Evolutionary conservation across 2,329 filamentous ascomycete genomes (phyloP).

Genomic region (Penicillium janthinellum): DNA sequence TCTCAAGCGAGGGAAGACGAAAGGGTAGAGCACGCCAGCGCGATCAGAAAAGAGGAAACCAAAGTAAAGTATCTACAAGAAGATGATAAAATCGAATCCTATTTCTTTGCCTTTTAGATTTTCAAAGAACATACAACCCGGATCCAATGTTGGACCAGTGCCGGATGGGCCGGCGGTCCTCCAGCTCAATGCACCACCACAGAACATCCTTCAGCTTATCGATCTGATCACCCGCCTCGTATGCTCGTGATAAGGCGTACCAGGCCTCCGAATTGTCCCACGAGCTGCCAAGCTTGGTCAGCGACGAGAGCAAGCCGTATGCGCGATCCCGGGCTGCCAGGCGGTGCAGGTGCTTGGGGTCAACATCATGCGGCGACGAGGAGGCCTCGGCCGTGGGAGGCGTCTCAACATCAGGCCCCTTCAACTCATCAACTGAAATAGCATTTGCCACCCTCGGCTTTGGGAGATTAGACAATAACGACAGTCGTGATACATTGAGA

Average conservation of each 20-base stretch:
- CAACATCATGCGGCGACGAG: slow-evolving; percentile 41
- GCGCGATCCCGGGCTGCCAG: slow-evolving; percentile 90
- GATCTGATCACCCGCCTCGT: slow-evolving; percentile 81
- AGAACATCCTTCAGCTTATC: slow-evolving; percentile 90
- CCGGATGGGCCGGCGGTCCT: slow-evolving; percentile 78
- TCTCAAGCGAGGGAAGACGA: slow-evolving; percentile 23
- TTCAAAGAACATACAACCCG: slow-evolving; percentile 66
- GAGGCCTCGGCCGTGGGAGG: slow-evolving; percentile 6
- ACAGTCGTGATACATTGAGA: slow-evolving; percentile 29
- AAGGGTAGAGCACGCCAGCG: slow-evolving; percentile 5
- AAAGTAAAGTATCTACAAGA: slow-evolving; percentile 26
- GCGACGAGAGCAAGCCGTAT: slow-evolving; percentile 74
- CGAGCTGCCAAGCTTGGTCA: slow-evolving; percentile 81
- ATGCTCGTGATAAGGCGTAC: slow-evolving; percentile 82
- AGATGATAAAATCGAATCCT: slow-evolving; percentile 13
- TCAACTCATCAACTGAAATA: slow-evolving; percentile 27
- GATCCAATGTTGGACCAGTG: slow-evolving; percentile 72
- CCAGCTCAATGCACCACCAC: slow-evolving; percentile 97
- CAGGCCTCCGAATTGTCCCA: slow-evolving; percentile 96
- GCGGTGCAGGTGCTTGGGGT: slow-evolving; percentile 73
- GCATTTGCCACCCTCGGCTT: slow-evolving; percentile 26
- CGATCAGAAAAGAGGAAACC: slow-evolving; percentile 8
- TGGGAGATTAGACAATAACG: slow-evolving; percentile 24
- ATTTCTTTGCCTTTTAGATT: not conserved
- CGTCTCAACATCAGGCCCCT: slow-evolving; percentile 11